phyloP scores from a whole-genome alignment of 148 eudicot species.

The Rhododendron henanense region DNA sequence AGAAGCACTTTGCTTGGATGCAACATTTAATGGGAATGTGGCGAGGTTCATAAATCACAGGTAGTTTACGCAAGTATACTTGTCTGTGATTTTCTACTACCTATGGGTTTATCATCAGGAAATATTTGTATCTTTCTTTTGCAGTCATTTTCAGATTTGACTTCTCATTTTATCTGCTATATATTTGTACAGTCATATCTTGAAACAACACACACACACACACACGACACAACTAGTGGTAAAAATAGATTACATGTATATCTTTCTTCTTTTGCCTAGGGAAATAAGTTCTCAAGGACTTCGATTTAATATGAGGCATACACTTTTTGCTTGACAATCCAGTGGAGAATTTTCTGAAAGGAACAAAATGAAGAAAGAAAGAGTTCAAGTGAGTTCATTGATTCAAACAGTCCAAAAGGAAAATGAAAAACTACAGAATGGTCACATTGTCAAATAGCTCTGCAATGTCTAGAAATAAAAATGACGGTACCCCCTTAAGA shows the following conservation, averaged over 20 bases:
- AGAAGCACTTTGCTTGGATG: constrained; percentile 68
- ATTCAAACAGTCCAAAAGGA: background rate
- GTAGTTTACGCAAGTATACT: constrained; percentile 17
- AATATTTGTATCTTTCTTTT: background rate
- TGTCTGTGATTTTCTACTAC: background rate
- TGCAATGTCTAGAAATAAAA: background rate
- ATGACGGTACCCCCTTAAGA: background rate
- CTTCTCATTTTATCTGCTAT: background rate
- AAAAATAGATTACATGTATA: background rate
- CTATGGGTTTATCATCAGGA: background rate
- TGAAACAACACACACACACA: background rate
- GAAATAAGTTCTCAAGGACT: background rate
- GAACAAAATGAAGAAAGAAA: background rate
- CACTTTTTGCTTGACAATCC: background rate
- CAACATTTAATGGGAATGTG: constrained; percentile 58
- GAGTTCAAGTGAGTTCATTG: background rate
- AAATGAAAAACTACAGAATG: background rate
- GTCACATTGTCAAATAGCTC: background rate
- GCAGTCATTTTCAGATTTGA: background rate
- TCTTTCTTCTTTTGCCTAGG: background rate
- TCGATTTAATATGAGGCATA: background rate
- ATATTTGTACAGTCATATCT: background rate
- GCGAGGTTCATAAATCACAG: constrained; percentile 69
- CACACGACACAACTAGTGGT: background rate
- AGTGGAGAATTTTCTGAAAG: background rate